phyloP scores from a whole-genome alignment of 768 basidiomycete genomes.

The Wakefieldia striispora region DNA sequence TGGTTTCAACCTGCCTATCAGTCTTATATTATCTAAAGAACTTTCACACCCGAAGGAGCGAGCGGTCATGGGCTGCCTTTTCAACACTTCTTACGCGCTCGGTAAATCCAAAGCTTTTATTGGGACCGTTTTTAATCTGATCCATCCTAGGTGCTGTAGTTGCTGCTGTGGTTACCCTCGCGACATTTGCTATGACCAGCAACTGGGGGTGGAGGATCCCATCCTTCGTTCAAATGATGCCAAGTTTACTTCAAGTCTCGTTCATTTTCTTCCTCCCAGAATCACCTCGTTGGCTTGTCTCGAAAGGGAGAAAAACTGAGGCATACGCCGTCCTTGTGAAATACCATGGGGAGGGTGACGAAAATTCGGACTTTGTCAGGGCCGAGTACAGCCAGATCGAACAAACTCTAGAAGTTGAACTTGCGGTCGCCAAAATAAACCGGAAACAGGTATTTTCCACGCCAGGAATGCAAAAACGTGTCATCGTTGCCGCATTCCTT shows the following conservation, averaged over 20 bases:
- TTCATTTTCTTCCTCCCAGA: constrained; percentile 63
- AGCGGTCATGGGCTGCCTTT: constrained; percentile 12
- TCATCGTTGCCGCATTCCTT: constrained; percentile 9
- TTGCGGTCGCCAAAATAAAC: not conserved
- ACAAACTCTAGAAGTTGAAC: constrained; percentile 42
- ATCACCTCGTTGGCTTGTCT: constrained; percentile 63
- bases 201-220: constrained; percentile 74
- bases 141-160: constrained; percentile 10
- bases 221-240: constrained; percentile 53
- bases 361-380: constrained; percentile 49
- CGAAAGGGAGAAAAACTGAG: constrained; percentile 50
- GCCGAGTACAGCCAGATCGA: constrained; percentile 59
- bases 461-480: constrained; percentile 16
- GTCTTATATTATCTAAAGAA: constrained; percentile 3
- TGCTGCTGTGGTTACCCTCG: constrained; percentile 56
- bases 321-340: constrained; percentile 48
- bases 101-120: constrained; percentile 3
- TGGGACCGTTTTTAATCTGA: not conserved
- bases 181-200: constrained; percentile 56
- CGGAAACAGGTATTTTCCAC: constrained; percentile 3
- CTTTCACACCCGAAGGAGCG: constrained; percentile 25
- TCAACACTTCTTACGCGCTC: constrained; percentile 6
- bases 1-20: no score
- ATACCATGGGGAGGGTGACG: constrained; percentile 62
- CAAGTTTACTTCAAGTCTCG: constrained; percentile 49